phyloP scores from a whole-genome alignment of 2,329 filamentous ascomycete species.

The Phaeomoniella chlamydospora region DNA sequence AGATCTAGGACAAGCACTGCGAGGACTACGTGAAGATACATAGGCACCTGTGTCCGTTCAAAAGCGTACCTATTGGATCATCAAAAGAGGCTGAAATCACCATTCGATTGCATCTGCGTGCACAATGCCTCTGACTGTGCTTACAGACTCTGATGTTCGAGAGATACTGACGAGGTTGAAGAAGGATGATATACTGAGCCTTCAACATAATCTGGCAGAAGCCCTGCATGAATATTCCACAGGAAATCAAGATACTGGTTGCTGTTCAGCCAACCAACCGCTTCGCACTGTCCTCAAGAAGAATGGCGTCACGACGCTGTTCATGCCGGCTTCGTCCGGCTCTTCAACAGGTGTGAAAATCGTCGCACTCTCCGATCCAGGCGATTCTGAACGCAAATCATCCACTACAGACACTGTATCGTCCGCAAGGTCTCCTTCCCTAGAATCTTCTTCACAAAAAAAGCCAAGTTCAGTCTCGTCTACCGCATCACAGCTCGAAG shows the following conservation, averaged over 20 bases:
- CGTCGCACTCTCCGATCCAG: slow-evolving; percentile 34
- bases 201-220: slow-evolving; percentile 44
- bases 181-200: slow-evolving; percentile 39
- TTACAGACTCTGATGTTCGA: slow-evolving; percentile 41
- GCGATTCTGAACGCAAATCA: slow-evolving; percentile 5
- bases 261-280: slow-evolving; percentile 46
- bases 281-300: slow-evolving; percentile 45
- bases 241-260: slow-evolving; percentile 42
- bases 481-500: slow-evolving; percentile 18
- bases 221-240: slow-evolving; percentile 52
- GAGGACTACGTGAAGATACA: too few relatives aligned
- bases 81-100: too few relatives aligned
- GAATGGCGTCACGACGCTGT: slow-evolving; percentile 48
- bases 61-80: too few relatives aligned
- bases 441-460: slow-evolving; percentile 9
- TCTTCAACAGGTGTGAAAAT: slow-evolving; percentile 51
- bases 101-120: too few relatives aligned
- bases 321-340: slow-evolving; percentile 51
- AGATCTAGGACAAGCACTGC: too few relatives aligned
- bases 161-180: slow-evolving; percentile 39
- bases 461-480: slow-evolving; percentile 16
- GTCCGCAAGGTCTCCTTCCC: slow-evolving; percentile 4
- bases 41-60: too few relatives aligned
- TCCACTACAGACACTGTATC: slow-evolving; percentile 1
- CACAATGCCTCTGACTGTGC: slow-evolving; percentile 44